Conservation (phyloP, 768 basidiomycete genomes). For the Trametes cubensis region DNA sequence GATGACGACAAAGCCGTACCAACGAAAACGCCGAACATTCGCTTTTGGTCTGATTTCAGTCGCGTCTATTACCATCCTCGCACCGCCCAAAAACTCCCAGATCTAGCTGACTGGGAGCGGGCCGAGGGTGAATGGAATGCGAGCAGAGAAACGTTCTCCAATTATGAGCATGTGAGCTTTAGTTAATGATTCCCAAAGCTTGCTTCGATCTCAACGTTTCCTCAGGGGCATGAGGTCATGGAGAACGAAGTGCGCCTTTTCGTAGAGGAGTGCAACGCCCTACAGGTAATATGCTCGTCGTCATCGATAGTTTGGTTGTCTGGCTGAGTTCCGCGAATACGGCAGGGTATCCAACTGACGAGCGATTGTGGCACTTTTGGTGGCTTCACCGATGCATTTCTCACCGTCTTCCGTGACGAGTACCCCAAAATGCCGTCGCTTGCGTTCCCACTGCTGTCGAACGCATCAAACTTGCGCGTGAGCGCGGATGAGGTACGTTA, state of each 20-base stretch:
- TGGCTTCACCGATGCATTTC: conserved; percentile 60
- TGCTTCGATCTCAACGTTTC: conserved; percentile 4
- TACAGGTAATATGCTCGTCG: conserved; percentile 54
- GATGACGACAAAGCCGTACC: not conserved
- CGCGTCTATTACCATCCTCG: conserved; percentile 66
- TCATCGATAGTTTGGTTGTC: not conserved
- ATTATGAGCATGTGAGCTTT: conserved; percentile 55
- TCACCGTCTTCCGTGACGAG: conserved; percentile 68
- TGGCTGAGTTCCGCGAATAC: not conserved
- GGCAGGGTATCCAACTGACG: conserved; percentile 69
- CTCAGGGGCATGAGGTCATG: conserved; percentile 65
- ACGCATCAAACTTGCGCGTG: conserved; percentile 36
- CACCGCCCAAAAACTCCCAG: conserved; percentile 65
- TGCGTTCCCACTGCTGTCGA: conserved; percentile 60
- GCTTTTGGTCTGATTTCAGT: conserved; percentile 73
- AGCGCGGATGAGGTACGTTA: conserved; percentile 49
- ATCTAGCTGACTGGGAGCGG: conserved; percentile 57
- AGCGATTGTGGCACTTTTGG: conserved; percentile 68
- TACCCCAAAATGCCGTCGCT: conserved; percentile 62
- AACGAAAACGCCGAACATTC: conserved; percentile 37
- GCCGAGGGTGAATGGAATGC: conserved; percentile 57
- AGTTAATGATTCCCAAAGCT: not conserved
- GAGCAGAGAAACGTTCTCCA: conserved; percentile 53
- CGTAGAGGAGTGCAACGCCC: conserved; percentile 74
- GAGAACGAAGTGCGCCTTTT: conserved; percentile 68